Percentiles rank a stretch among this genome's conserved stretches.
phyloP scores from a whole-genome alignment of 2,329 filamentous ascomycete species.

The Aaosphaeria arxii region DNA sequence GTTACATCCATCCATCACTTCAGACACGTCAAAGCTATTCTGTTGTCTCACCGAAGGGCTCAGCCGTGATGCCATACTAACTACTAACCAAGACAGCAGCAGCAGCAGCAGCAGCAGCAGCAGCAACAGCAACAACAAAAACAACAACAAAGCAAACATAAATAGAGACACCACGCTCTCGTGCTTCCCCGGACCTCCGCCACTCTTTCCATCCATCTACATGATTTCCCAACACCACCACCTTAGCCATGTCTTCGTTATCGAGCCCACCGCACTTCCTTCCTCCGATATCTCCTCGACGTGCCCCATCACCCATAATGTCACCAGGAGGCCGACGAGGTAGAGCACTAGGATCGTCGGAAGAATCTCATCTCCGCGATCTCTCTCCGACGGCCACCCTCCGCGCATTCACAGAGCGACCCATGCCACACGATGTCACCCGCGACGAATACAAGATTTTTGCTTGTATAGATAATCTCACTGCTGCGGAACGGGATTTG shows the following conservation, averaged over 20 bases:
- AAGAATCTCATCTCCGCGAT: slow-evolving; percentile 33
- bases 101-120: too few species aligned
- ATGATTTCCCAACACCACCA: slow-evolving; percentile 11
- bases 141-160: neutral
- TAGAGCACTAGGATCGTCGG: slow-evolving; percentile 19
- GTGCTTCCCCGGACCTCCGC: neutral
- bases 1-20: too few species aligned
- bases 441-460: slow-evolving; percentile 40
- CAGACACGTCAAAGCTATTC: too few species aligned
- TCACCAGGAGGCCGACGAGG: slow-evolving; percentile 28
- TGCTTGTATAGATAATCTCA: slow-evolving; percentile 60
- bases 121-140: too few species aligned
- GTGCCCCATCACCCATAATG: slow-evolving; percentile 31
- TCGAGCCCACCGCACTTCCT: slow-evolving; percentile 28
- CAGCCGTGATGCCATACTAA: too few species aligned
- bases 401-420: slow-evolving; percentile 42
- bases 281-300: slow-evolving; percentile 29
- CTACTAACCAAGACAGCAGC: too few species aligned
- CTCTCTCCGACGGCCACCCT: slow-evolving; percentile 42
- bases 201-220: slow-evolving; percentile 12
- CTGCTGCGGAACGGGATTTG: slow-evolving; percentile 66
- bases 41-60: too few species aligned
- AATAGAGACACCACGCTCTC: neutral
- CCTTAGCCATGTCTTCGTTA: slow-evolving; percentile 24
- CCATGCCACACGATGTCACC: slow-evolving; percentile 42